phyloP scores from a whole-genome alignment of 1,139 yeast genomes.

The Candida tropicalis region DNA sequence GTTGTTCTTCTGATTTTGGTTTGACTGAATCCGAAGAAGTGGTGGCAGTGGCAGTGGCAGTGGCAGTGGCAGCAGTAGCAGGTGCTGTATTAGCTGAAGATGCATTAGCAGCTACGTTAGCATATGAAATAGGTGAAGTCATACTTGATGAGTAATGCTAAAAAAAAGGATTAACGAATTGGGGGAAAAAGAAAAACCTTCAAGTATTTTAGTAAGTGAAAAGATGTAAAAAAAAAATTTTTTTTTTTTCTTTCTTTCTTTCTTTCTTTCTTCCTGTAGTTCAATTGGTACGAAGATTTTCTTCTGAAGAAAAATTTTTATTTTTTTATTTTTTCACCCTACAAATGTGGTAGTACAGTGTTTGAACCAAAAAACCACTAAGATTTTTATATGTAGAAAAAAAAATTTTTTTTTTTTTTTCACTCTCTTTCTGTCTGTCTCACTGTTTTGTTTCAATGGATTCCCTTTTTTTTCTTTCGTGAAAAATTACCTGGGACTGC shows the following conservation, averaged over 20 bases:
- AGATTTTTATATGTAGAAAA: no score
- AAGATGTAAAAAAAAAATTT: conserved; percentile 1
- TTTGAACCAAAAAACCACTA: not conserved
- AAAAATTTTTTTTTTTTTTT: no score
- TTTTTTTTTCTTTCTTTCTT: not conserved
- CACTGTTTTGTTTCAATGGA: no score
- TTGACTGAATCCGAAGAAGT: conserved; percentile 3
- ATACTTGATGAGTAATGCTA: conserved; percentile 8
- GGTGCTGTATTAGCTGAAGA: conserved; percentile 6
- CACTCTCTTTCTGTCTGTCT: no score
- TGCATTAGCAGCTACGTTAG: conserved; percentile 45
- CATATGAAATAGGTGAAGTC: conserved; percentile 28
- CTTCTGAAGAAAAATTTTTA: no score
- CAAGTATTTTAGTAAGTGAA: not conserved
- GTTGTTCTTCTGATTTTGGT: conserved; percentile 4
- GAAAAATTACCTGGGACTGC: no score
- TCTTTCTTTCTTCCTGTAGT: not conserved
- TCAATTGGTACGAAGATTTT: not conserved
- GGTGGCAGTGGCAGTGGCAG: conserved; percentile 6
- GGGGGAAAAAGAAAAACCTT: not conserved
- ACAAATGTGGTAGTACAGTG: no score
- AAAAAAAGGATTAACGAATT: not conserved
- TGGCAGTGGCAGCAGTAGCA: conserved; percentile 12
- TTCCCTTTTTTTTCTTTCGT: no score
- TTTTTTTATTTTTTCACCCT: no score